Conservation (phyloP, 306 rosid genomes). For the Corylus heterophylla region DNA sequence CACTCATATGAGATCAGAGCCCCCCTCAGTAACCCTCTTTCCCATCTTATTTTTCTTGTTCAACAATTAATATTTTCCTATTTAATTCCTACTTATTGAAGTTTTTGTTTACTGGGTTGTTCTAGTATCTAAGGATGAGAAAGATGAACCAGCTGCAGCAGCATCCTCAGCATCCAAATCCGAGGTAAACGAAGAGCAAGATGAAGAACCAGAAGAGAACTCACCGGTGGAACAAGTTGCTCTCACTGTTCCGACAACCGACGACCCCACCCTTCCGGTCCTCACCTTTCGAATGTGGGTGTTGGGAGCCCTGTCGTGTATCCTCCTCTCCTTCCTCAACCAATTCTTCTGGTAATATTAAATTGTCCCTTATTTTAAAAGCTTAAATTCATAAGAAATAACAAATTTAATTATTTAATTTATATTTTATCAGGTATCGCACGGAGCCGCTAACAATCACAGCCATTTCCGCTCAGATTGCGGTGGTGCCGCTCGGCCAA, state of each 20-base stretch:
- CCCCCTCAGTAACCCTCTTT: slow-evolving; percentile 25
- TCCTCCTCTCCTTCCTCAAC: slow-evolving; percentile 73
- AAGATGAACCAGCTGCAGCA: neutral
- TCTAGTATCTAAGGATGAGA: slow-evolving; percentile 21
- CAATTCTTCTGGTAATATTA: slow-evolving; percentile 78
- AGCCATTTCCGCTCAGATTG: slow-evolving; percentile 88
- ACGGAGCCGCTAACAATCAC: slow-evolving; percentile 82
- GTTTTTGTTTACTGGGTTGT: neutral
- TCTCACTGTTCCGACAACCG: slow-evolving; percentile 69
- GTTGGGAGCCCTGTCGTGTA: slow-evolving; percentile 69
- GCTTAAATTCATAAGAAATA: too few relatives aligned
- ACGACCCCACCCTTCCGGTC: slow-evolving; percentile 70
- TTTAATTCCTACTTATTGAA: neutral
- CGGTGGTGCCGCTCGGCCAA: slow-evolving; percentile 85
- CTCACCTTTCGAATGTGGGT: slow-evolving; percentile 94
- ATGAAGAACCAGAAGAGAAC: slow-evolving; percentile 41
- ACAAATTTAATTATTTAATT: too few relatives aligned
- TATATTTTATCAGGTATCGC: neutral
- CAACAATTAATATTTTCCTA: too few relatives aligned
- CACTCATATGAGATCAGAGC: slow-evolving; percentile 25
- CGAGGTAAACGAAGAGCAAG: neutral
- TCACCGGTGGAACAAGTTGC: slow-evolving; percentile 82
- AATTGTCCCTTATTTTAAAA: too few relatives aligned
- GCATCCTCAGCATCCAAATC: neutral
- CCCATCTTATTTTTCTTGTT: neutral